These are phyloP conservation scores for Suillus luteus DNA, from an alignment of 768 basidiomycete species.

Conservation along the genomic window DNA sequence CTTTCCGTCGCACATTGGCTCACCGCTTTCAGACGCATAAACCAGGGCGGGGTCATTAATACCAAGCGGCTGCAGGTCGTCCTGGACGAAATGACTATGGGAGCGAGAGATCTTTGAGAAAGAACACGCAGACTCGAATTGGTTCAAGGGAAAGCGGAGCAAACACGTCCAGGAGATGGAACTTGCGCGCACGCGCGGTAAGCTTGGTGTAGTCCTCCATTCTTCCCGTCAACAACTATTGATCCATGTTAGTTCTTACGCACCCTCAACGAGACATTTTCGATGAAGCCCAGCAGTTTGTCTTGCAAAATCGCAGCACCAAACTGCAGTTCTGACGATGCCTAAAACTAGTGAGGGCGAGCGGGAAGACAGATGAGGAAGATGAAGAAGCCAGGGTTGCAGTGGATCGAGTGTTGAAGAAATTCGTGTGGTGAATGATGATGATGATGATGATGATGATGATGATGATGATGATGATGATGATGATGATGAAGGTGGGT, in stretches of 20 bases:
- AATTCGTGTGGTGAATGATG: slow-evolving; percentile 81
- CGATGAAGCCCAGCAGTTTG: slow-evolving; percentile 75
- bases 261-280: slow-evolving; percentile 75
- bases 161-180: slow-evolving; percentile 72
- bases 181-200: slow-evolving; percentile 54
- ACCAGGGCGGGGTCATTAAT: slow-evolving; percentile 84
- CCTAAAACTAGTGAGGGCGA: slow-evolving; percentile 59
- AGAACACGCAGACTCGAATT: slow-evolving; percentile 86
- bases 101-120: slow-evolving; percentile 91
- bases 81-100: slow-evolving; percentile 84
- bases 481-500: slow-evolving; percentile 71
- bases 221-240: not conserved
- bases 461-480: too few species aligned
- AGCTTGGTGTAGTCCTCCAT: slow-evolving; percentile 55
- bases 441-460: too few species aligned
- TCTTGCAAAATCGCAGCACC: slow-evolving; percentile 47
- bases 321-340: slow-evolving; percentile 56
- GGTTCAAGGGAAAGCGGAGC: slow-evolving; percentile 92
- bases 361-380: slow-evolving; percentile 49
- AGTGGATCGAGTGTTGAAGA: slow-evolving; percentile 78
- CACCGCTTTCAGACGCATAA: slow-evolving; percentile 65
- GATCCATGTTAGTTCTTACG: slow-evolving; percentile 55
- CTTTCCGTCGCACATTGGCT: slow-evolving; percentile 9
- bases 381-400: slow-evolving; percentile 75
- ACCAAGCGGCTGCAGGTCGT: slow-evolving; percentile 81